Conservation (phyloP, 2,329 filamentous ascomycete species). For the Epichloe sp. region DNA sequence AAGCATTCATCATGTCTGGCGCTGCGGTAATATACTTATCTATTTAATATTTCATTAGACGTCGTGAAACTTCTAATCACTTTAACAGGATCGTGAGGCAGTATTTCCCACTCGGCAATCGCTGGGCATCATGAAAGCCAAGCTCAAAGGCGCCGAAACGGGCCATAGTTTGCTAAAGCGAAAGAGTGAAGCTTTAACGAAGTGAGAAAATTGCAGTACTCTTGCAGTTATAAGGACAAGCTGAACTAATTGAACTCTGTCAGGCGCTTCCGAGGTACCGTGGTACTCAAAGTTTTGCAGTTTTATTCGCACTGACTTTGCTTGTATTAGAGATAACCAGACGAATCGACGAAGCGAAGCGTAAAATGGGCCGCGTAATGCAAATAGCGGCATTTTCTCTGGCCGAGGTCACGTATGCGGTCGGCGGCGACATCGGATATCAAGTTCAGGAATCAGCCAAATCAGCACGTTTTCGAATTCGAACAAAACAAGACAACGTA, state of each 20-base stretch:
- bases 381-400: constrained; percentile 96
- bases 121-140: constrained; percentile 91
- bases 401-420: constrained; percentile 93
- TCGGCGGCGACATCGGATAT: constrained; percentile 89
- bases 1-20: constrained; percentile 18
- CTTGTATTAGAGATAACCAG: constrained; percentile 66
- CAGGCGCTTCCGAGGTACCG: constrained; percentile 6
- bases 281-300: constrained; percentile 1
- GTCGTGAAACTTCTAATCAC: background rate
- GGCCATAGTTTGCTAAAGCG: constrained; percentile 92
- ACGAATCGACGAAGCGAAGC: constrained; percentile 96
- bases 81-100: constrained; percentile 68
- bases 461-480: constrained; percentile 80
- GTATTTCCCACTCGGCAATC: constrained; percentile 98
- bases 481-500: constrained; percentile 96
- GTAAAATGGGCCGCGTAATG: constrained; percentile 99
- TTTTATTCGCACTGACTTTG: constrained; percentile 3
- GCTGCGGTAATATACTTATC: constrained; percentile 13
- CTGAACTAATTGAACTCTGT: background rate
- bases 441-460: constrained; percentile 96
- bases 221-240: background rate
- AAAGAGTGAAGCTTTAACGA: constrained; percentile 96
- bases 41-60: background rate
- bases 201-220: constrained; percentile 41
- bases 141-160: constrained; percentile 85